A percentile compares a stretch with the other conserved stretches of the same genome.
These are phyloP conservation scores for Fusarium multiceps DNA, from an alignment of 2,329 filamentous ascomycete genomes.

Conservation along the genomic window DNA sequence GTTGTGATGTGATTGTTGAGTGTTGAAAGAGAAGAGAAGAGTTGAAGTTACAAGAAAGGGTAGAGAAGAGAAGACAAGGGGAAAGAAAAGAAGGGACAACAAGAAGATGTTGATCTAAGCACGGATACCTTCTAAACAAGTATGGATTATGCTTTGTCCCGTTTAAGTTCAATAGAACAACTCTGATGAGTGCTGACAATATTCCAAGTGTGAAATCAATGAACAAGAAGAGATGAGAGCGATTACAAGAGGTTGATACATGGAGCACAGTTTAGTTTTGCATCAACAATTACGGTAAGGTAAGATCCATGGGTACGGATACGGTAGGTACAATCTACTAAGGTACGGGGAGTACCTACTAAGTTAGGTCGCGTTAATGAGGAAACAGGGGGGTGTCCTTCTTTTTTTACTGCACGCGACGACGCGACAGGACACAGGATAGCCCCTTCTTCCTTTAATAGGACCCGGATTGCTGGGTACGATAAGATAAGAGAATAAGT, in stretches of 20 bases:
- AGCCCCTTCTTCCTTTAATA: slow-evolving; percentile 9
- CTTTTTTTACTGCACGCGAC: slow-evolving; percentile 27
- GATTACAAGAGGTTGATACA: slow-evolving; percentile 22
- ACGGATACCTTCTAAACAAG: not conserved
- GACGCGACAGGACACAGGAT: slow-evolving; percentile 26
- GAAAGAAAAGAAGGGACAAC: slow-evolving; percentile 2
- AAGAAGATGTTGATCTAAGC: slow-evolving; percentile 1
- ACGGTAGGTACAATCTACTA: slow-evolving; percentile 27
- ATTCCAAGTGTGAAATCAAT: slow-evolving; percentile 16
- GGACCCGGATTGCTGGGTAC: not conserved
- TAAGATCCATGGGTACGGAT: slow-evolving; percentile 1
- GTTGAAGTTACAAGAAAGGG: slow-evolving; percentile 21
- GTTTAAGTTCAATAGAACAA: not conserved
- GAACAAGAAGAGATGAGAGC: slow-evolving; percentile 17
- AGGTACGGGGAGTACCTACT: not conserved
- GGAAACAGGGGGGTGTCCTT: slow-evolving; percentile 16
- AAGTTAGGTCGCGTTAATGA: slow-evolving; percentile 30
- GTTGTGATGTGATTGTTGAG: slow-evolving; percentile 27
- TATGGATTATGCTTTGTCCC: not conserved
- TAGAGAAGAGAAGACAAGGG: not conserved
- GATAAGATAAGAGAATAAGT: slow-evolving; percentile 35
- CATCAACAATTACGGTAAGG: slow-evolving; percentile 14
- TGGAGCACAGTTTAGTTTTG: slow-evolving; percentile 29
- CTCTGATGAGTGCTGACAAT: slow-evolving; percentile 12
- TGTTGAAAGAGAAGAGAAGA: slow-evolving; percentile 24